Percentiles rank a stretch among this genome's conserved stretches.
Evolutionary conservation across 1,284 basidiomycete genomes (phyloP).

Genomic region (Tilletia horrida): DNA sequence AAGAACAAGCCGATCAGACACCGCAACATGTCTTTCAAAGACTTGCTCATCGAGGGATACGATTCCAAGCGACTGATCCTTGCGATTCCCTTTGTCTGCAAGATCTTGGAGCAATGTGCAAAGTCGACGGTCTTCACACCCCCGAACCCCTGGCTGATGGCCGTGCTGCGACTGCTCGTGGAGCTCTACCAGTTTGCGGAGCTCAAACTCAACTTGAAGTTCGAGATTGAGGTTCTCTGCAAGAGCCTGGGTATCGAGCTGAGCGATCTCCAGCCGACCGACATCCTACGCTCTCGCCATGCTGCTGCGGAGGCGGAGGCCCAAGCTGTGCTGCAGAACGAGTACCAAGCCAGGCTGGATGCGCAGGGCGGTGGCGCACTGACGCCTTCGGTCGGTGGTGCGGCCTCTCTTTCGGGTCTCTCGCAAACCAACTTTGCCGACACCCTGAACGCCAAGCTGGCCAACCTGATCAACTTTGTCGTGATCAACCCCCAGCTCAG

Average conservation of each 20-base stretch:
- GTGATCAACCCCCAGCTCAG: constrained; percentile 68
- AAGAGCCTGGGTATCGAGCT: constrained; percentile 85
- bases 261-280: constrained; percentile 78
- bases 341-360: constrained; percentile 33
- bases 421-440: constrained; percentile 50
- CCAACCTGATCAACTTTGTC: constrained; percentile 69
- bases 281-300: constrained; percentile 66
- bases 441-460: constrained; percentile 68
- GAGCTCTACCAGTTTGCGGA: constrained; percentile 97
- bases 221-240: constrained; percentile 97
- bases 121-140: constrained; percentile 87
- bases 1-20: constrained; percentile 87
- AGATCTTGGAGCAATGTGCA: constrained; percentile 84
- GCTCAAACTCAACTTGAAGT: constrained; percentile 93
- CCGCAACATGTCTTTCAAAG: constrained; percentile 92
- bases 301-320: constrained; percentile 23
- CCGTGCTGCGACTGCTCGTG: constrained; percentile 81
- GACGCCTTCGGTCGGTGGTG: constrained; percentile 34
- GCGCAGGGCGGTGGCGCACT: constrained; percentile 24
- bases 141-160: constrained; percentile 98
- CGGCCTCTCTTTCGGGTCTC: constrained; percentile 32
- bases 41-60: constrained; percentile 89
- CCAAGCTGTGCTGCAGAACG: constrained; percentile 17
- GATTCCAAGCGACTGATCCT: constrained; percentile 87
- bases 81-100: constrained; percentile 97